These are phyloP conservation scores for Blastobotrys arbuscula DNA, from an alignment of 1,139 yeast species.

Conservation along the genomic window DNA sequence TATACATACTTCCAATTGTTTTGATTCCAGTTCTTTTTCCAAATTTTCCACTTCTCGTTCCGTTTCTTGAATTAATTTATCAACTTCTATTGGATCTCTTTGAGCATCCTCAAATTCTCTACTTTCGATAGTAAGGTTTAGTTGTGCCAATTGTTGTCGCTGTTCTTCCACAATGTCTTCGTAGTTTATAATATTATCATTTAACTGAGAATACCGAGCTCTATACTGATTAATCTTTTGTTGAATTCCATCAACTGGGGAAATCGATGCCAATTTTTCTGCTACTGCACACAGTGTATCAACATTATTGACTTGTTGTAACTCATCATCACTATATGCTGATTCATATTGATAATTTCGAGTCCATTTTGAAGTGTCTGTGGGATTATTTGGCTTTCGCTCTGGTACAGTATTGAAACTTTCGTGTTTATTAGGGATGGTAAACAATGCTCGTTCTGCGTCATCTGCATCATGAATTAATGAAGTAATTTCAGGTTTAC, in stretches of 20 bases:
- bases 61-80: constrained; percentile 29
- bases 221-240: constrained; percentile 25
- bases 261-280: constrained; percentile 27
- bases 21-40: constrained; percentile 24
- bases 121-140: constrained; percentile 18
- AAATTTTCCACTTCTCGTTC: constrained; percentile 28
- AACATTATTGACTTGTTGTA: constrained; percentile 22
- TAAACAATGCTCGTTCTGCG: constrained; percentile 49
- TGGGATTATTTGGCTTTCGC: constrained; percentile 12
- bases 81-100: constrained; percentile 15
- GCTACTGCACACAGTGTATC: constrained; percentile 33
- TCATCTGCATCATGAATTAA: constrained; percentile 55
- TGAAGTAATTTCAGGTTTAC: constrained; percentile 52
- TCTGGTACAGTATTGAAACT: constrained; percentile 15
- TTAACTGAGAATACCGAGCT: constrained; percentile 23
- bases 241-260: constrained; percentile 31
- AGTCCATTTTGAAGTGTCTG: constrained; percentile 1
- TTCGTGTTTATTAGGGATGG: constrained; percentile 13
- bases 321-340: constrained; percentile 22
- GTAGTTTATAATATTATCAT: constrained; percentile 25
- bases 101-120: constrained; percentile 16
- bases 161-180: constrained; percentile 35
- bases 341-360: not conserved
- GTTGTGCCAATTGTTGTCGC: constrained; percentile 21
- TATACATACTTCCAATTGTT: constrained; percentile 10